These are phyloP conservation scores for Ottelia alismoides DNA, from an alignment of 106 monocot species.

Conservation along the genomic window DNA sequence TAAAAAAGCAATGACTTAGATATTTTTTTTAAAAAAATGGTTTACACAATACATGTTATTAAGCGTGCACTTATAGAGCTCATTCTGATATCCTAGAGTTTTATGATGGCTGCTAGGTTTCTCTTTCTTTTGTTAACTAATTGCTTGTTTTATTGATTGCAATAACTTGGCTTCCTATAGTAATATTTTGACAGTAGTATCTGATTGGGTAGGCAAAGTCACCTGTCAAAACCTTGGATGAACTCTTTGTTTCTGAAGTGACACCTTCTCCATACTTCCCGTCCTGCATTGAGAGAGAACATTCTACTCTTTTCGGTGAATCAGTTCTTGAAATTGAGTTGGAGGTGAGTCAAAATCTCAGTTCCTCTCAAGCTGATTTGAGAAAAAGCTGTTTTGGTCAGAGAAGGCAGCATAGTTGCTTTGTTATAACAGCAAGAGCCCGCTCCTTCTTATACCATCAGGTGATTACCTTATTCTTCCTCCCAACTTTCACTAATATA, in stretches of 20 bases:
- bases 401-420: slow-evolving; percentile 56
- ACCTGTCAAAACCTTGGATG: slow-evolving; percentile 80
- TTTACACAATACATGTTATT: too few species aligned
- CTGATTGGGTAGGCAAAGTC: slow-evolving; percentile 53
- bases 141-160: neutral
- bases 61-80: too few species aligned
- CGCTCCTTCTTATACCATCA: slow-evolving; percentile 85
- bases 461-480: too few species aligned
- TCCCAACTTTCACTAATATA: too few species aligned
- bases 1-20: too few species aligned
- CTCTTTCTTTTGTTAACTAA: neutral
- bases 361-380: neutral
- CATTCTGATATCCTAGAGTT: neutral
- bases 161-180: too few species aligned
- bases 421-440: slow-evolving; percentile 68
- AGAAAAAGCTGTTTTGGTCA: slow-evolving; percentile 33
- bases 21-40: too few species aligned
- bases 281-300: slow-evolving; percentile 29
- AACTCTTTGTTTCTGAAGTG: slow-evolving; percentile 67
- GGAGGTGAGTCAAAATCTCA: neutral
- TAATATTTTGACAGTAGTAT: neutral
- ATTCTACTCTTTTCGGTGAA: slow-evolving; percentile 8
- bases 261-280: slow-evolving; percentile 55
- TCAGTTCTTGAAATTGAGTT: too few species aligned
- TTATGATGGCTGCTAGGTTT: too few species aligned